Conservation (phyloP, 2,329 filamentous ascomycete species). For the Acrodontium crateriforme region DNA sequence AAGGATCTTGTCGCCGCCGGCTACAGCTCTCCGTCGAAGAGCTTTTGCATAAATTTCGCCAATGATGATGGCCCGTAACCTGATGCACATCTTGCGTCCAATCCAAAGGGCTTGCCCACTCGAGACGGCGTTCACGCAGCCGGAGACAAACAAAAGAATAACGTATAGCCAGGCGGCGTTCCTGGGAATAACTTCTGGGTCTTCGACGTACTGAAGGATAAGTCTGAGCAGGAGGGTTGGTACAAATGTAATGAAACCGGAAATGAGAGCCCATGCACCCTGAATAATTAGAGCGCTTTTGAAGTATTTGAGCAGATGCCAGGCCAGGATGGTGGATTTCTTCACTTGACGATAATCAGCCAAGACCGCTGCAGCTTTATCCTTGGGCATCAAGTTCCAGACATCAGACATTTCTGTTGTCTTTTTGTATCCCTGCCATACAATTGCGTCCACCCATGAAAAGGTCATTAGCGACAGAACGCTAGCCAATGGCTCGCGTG, state of each 20-base stretch:
- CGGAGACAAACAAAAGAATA: slow-evolving; percentile 72
- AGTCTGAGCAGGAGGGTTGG: slow-evolving; percentile 82
- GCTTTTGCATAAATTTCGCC: slow-evolving; percentile 97
- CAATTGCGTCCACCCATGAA: slow-evolving; percentile 76
- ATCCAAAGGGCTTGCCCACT: slow-evolving; percentile 86
- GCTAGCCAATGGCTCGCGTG: slow-evolving; percentile 74
- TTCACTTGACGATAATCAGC: slow-evolving; percentile 73
- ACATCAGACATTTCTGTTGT: slow-evolving; percentile 72
- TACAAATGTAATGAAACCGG: slow-evolving; percentile 74
- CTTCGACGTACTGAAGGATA: slow-evolving; percentile 88
- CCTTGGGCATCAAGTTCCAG: slow-evolving; percentile 79
- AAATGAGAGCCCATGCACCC: slow-evolving; percentile 63
- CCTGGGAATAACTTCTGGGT: slow-evolving; percentile 56
- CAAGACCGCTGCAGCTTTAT: slow-evolving; percentile 73
- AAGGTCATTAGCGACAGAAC: slow-evolving; percentile 80
- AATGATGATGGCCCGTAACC: slow-evolving; percentile 84
- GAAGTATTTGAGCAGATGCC: slow-evolving; percentile 77
- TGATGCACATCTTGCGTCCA: slow-evolving; percentile 86
- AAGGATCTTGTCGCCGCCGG: slow-evolving; percentile 57
- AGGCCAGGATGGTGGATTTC: slow-evolving; percentile 64
- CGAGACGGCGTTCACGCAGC: slow-evolving; percentile 65
- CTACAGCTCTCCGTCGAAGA: slow-evolving; percentile 74
- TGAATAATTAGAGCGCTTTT: slow-evolving; percentile 61
- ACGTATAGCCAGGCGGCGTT: slow-evolving; percentile 96
- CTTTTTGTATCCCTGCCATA: slow-evolving; percentile 78